Evolutionary conservation across 805 yeast species (phyloP), one percentile per base, ranked within the genome.

Genomic region (Kuraishia floccosa): DNA sequence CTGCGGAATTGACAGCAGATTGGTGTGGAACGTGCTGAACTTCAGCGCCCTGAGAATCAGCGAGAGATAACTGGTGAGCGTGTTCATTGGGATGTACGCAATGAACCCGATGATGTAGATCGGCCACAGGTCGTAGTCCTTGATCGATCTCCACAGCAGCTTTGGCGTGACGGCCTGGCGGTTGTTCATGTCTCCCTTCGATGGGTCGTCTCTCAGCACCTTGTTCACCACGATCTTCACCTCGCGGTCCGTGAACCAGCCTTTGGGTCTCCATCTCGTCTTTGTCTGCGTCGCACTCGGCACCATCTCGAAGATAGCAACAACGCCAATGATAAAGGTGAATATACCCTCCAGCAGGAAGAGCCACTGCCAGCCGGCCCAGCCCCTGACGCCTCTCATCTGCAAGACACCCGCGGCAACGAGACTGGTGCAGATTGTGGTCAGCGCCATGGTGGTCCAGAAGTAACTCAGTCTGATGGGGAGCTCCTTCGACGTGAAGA

Each of bases 311-410:
- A 47, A 39, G n/a, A 32, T 42, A 3, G 51, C 31, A 28, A 50
- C 40, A 30, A 55, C 49, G 2, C 84, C 85, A 38, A 78, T 58
- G 2, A 45, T 13, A 4, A 75, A 48, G 2, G 85, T 75, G 26
- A 74, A 41, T 5, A 64, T 31, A 4, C 86, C 85, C 45, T 76
- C 83, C 32, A 79, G 60, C 13, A 78, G 44, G 39, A 78, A 78
- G 15, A 78, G 54, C 73, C 77, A 78, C 32, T 67, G 58, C 85
- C 85, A 78, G 16, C 79, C 78, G 7, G 51, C 52, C 44, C 56
- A 50, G 4, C 71, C 64, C 11, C 58, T 56, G 22, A n/a, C n/a
- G n/a, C n/a, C n/a, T n/a, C n/a, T n/a, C n/a, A 72, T 61, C 0
- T 58, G 59, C 75, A 20, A 68, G 48, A n/a, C n/a, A n/a, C n/a